phyloP scores from a whole-genome alignment of 2,329 filamentous ascomycete genomes.

The Botryotinia calthae region DNA sequence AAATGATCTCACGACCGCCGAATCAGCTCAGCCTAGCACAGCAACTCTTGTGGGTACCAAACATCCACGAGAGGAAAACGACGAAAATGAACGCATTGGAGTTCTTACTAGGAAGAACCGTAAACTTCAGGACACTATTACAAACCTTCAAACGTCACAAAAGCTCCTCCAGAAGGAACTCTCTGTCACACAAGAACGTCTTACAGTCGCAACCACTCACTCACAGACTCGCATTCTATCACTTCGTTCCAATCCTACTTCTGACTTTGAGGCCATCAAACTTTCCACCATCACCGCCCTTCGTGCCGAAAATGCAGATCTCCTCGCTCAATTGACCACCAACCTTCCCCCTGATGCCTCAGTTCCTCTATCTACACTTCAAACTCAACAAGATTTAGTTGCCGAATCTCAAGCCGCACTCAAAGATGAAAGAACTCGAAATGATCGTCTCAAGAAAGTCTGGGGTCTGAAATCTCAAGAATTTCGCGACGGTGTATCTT shows the following conservation, averaged over 20 bases:
- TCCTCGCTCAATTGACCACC: slow-evolving; percentile 67
- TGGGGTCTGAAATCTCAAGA: slow-evolving; percentile 89
- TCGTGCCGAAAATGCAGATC: slow-evolving; percentile 77
- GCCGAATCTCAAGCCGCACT: slow-evolving; percentile 67
- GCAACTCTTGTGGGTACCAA: slow-evolving; percentile 56
- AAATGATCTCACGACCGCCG: slow-evolving; percentile 66
- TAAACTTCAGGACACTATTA: slow-evolving; percentile 75
- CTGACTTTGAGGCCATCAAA: slow-evolving; percentile 81
- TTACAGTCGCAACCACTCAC: slow-evolving; percentile 62
- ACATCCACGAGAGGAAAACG: slow-evolving; percentile 57
- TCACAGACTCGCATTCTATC: slow-evolving; percentile 80
- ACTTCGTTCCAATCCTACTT: slow-evolving; percentile 87
- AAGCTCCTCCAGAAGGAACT: slow-evolving; percentile 74
- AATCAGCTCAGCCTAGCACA: slow-evolving; percentile 44
- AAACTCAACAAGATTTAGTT: slow-evolving; percentile 72
- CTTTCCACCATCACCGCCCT: slow-evolving; percentile 73
- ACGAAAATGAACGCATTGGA: slow-evolving; percentile 68
- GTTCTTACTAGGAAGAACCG: slow-evolving; percentile 85
- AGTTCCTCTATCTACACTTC: slow-evolving; percentile 75
- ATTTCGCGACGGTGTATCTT: slow-evolving; percentile 92
- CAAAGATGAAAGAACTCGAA: slow-evolving; percentile 75
- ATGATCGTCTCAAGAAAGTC: slow-evolving; percentile 83
- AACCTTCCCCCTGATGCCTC: slow-evolving; percentile 37
- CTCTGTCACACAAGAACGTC: slow-evolving; percentile 68
- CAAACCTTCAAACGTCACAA: slow-evolving; percentile 65